Conservation (phyloP, 352 stramenopile species). For the Globisporangium takayamanum region DNA sequence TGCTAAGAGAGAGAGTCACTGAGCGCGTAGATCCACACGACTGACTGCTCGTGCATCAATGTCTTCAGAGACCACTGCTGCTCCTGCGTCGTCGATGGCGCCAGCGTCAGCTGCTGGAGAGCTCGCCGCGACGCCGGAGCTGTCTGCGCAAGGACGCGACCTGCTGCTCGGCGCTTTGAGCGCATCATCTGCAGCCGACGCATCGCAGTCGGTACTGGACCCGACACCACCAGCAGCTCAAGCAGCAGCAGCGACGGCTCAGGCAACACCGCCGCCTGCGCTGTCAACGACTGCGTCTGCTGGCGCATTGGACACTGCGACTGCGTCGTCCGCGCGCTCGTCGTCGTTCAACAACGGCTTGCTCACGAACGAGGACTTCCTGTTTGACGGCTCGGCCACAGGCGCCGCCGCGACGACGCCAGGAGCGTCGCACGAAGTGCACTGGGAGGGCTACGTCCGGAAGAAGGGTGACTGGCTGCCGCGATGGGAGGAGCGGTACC, state of each 20-base stretch:
- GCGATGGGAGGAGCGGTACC: slow-evolving; percentile 86
- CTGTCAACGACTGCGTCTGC: slow-evolving; percentile 2
- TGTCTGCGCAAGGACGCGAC: slow-evolving; percentile 32
- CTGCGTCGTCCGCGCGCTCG: slow-evolving; percentile 8
- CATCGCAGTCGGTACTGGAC: background rate
- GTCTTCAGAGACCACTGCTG: background rate
- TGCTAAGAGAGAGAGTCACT: too few species aligned
- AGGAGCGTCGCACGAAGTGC: slow-evolving; percentile 59
- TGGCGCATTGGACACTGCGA: slow-evolving; percentile 4
- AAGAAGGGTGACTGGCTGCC: slow-evolving; percentile 88
- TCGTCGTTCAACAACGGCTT: slow-evolving; percentile 13
- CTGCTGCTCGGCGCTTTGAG: slow-evolving; percentile 35
- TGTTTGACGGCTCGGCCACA: slow-evolving; percentile 17
- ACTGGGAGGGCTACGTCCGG: slow-evolving; percentile 86
- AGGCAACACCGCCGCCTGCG: background rate
- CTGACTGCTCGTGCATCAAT: too few species aligned
- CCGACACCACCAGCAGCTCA: background rate
- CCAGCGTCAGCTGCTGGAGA: background rate
- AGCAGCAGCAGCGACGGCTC: background rate
- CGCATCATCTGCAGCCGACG: slow-evolving; percentile 6
- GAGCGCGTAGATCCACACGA: too few species aligned
- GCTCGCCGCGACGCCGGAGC: slow-evolving; percentile 18
- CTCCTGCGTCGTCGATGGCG: background rate
- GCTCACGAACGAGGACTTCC: slow-evolving; percentile 14
- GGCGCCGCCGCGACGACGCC: slow-evolving; percentile 24